Evolutionary conservation across 2,329 filamentous ascomycete genomes (phyloP).

Genomic region (Fonsecaea pedrosoi): DNA sequence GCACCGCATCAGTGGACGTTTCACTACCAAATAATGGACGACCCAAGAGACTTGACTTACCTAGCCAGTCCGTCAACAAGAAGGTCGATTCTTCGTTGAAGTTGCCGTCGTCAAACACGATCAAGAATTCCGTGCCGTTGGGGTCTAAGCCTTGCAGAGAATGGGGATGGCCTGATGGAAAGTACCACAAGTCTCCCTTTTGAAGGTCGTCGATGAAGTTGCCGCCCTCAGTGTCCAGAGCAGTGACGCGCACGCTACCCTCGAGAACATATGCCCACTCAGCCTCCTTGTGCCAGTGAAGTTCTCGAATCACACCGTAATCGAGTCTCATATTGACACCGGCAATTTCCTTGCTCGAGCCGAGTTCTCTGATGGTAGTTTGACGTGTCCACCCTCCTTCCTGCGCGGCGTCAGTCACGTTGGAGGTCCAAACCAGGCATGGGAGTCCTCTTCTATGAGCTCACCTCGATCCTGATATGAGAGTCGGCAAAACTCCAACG

Average conservation of each 20-base stretch:
- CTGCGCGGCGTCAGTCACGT: slow-evolving; percentile 46
- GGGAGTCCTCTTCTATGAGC: slow-evolving; percentile 28
- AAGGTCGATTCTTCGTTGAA: slow-evolving; percentile 74
- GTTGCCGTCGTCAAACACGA: slow-evolving; percentile 66
- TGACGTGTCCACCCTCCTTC: slow-evolving; percentile 80
- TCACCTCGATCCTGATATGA: slow-evolving; percentile 67
- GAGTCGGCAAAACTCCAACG: slow-evolving; percentile 74
- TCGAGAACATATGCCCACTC: slow-evolving; percentile 79
- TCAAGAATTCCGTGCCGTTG: slow-evolving; percentile 70
- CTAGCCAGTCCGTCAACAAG: slow-evolving; percentile 71
- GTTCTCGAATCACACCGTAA: slow-evolving; percentile 73
- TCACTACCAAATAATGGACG: neutral
- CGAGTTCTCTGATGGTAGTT: slow-evolving; percentile 56
- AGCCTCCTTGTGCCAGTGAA: slow-evolving; percentile 82
- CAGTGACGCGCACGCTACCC: slow-evolving; percentile 73
- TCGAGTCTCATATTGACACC: slow-evolving; percentile 81
- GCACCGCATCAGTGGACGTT: slow-evolving; percentile 2
- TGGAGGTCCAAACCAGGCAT: neutral
- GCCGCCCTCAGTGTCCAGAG: slow-evolving; percentile 75
- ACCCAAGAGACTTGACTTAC: slow-evolving; percentile 50
- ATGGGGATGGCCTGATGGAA: slow-evolving; percentile 77
- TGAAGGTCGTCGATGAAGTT: slow-evolving; percentile 78
- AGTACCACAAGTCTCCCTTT: slow-evolving; percentile 82
- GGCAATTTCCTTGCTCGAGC: slow-evolving; percentile 67
- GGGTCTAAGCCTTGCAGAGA: slow-evolving; percentile 73